Evolutionary conservation across 139 green algal genomes (phyloP).

Genomic region (Eudorina sp.): DNA sequence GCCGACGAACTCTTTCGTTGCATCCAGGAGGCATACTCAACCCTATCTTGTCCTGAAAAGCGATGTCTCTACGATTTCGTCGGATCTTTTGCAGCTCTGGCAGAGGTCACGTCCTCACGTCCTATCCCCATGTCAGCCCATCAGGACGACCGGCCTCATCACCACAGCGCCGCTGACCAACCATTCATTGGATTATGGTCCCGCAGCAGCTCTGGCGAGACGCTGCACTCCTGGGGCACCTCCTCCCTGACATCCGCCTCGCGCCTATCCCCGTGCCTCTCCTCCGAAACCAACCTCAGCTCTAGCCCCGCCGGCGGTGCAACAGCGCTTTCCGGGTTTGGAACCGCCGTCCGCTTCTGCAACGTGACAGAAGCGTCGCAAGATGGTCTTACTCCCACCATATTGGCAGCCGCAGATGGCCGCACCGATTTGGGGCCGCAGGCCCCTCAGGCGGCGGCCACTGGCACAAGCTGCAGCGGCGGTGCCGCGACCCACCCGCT

Average conservation of each 20-base stretch:
- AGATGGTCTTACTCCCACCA: too few relatives aligned
- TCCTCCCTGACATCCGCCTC: not conserved
- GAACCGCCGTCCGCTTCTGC: too few relatives aligned
- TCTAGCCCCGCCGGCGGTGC: not conserved
- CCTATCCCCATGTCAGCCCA: not conserved
- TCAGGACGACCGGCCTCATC: not conserved
- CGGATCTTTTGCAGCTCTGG: constrained; percentile 10
- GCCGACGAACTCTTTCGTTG: not conserved
- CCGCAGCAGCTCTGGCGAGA: not conserved
- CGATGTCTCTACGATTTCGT: constrained; percentile 34
- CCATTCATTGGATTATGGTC: not conserved
- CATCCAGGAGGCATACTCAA: constrained; percentile 30
- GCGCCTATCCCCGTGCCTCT: too few relatives aligned
- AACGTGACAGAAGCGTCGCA: too few relatives aligned
- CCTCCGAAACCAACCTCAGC: constrained; percentile 5
- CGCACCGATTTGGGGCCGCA: too few relatives aligned
- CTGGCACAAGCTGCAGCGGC: too few relatives aligned
- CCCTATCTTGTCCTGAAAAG: constrained; percentile 8
- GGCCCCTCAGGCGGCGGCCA: too few relatives aligned
- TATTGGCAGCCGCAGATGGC: too few relatives aligned
- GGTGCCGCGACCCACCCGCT: too few relatives aligned
- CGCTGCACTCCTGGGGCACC: constrained; percentile 6
- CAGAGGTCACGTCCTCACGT: not conserved
- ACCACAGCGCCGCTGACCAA: not conserved
- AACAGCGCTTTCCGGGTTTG: too few relatives aligned